Conservation (phyloP, 352 stramenopile genomes). For the Phytopythium aichiense region DNA sequence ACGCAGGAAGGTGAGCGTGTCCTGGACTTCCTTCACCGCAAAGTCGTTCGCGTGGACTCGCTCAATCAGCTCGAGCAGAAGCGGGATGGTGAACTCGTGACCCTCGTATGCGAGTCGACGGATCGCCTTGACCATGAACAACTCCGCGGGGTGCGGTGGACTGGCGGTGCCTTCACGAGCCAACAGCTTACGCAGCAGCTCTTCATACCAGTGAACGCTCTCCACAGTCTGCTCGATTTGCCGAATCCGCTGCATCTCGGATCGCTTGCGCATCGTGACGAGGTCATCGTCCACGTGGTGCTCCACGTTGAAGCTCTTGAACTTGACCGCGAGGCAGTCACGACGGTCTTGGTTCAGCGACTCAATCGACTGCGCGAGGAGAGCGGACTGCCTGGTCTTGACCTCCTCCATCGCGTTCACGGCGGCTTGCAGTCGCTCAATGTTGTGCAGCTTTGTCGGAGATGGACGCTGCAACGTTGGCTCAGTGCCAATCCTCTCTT, state of each 20-base stretch:
- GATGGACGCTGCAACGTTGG: background rate
- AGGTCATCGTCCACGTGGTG: conserved; percentile 39
- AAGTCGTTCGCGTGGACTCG: conserved; percentile 49
- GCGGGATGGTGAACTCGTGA: conserved; percentile 28
- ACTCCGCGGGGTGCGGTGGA: conserved; percentile 37
- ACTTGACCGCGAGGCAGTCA: conserved; percentile 54
- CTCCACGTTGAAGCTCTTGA: conserved; percentile 31
- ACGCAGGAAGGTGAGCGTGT: conserved; percentile 46
- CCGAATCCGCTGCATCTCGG: conserved; percentile 36
- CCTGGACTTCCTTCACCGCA: conserved; percentile 31
- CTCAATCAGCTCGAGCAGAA: conserved; percentile 45
- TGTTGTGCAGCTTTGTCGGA: conserved; percentile 27
- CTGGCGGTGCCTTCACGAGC: conserved; percentile 20
- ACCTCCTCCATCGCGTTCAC: conserved; percentile 40
- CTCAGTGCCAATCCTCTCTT: background rate
- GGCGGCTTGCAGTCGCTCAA: conserved; percentile 49
- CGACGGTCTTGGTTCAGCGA: conserved; percentile 46
- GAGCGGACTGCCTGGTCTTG: conserved; percentile 32
- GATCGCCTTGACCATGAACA: conserved; percentile 53
- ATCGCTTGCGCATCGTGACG: conserved; percentile 38
- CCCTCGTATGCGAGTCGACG: conserved; percentile 36
- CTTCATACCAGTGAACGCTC: conserved; percentile 42
- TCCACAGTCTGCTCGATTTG: conserved; percentile 22
- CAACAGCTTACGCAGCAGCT: conserved; percentile 44
- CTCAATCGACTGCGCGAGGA: conserved; percentile 34